These are phyloP conservation scores for Zostera marina DNA, from an alignment of 116 monocot genomes.

Conservation along the genomic window DNA sequence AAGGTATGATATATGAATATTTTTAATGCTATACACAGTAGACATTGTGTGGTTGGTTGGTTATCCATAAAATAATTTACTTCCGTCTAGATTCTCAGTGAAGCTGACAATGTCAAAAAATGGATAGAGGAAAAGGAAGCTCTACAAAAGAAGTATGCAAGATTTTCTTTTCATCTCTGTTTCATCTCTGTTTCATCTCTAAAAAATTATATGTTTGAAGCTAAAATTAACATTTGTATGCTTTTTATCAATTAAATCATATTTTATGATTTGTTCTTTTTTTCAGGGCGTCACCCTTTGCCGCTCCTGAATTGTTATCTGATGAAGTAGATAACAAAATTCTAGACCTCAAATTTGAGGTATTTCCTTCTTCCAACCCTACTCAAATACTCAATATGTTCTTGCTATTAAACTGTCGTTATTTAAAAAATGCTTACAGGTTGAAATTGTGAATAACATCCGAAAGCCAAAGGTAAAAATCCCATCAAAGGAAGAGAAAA, in stretches of 20 bases:
- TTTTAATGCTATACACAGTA: neutral
- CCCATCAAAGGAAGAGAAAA: slow-evolving; percentile 30
- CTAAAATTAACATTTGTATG: neutral
- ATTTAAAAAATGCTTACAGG: slow-evolving; percentile 19
- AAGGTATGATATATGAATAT: slow-evolving; percentile 31
- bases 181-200: neutral
- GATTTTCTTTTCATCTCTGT: neutral
- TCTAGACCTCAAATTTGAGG: slow-evolving; percentile 56
- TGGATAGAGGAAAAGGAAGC: slow-evolving; percentile 84
- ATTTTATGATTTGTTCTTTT: neutral
- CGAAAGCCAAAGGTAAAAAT: slow-evolving; percentile 88
- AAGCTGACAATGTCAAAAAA: slow-evolving; percentile 47
- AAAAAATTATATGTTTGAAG: neutral
- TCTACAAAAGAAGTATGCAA: slow-evolving; percentile 54
- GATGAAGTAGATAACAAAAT: slow-evolving; percentile 62
- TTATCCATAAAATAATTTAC: neutral
- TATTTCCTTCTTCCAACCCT: slow-evolving; percentile 5
- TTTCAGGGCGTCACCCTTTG: slow-evolving; percentile 35
- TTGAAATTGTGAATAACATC: slow-evolving; percentile 67
- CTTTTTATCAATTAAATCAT: too few species aligned
- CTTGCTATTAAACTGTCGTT: neutral
- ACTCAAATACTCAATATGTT: neutral
- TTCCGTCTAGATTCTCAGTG: slow-evolving; percentile 40
- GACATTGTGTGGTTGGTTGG: too few species aligned
- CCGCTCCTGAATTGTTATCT: slow-evolving; percentile 53